These are phyloP conservation scores for Falciphora oryzae DNA, from an alignment of 2,329 filamentous ascomycete species.

Conservation along the genomic window DNA sequence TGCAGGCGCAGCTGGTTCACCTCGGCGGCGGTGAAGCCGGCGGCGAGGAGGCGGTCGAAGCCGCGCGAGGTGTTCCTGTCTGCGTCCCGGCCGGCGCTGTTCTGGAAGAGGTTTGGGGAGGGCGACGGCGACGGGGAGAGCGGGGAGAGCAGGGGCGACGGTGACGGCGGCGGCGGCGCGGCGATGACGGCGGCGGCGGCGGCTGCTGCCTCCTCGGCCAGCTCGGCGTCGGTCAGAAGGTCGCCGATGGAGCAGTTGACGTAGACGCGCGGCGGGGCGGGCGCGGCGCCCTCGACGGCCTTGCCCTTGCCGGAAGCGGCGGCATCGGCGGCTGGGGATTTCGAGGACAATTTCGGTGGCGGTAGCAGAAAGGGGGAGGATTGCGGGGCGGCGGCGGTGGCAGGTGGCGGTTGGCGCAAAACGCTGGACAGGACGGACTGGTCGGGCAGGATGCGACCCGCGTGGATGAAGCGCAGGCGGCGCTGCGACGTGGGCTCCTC, in stretches of 20 bases:
- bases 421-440: constrained; percentile 60
- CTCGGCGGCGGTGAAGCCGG: constrained; percentile 78
- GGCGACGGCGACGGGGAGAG: constrained; percentile 18
- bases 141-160: constrained; percentile 15
- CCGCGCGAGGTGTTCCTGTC: constrained; percentile 53
- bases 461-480: constrained; percentile 82
- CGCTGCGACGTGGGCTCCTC: constrained; percentile 50
- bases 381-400: constrained; percentile 26
- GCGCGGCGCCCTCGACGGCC: constrained; percentile 44
- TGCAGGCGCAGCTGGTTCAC: constrained; percentile 81
- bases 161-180: constrained; percentile 10
- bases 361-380: constrained; percentile 11
- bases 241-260: constrained; percentile 91
- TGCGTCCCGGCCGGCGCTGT: background rate
- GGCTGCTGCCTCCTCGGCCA: constrained; percentile 53
- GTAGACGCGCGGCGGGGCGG: constrained; percentile 58
- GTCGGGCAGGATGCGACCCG: constrained; percentile 81
- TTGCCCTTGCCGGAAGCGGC: constrained; percentile 55
- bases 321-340: background rate
- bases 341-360: constrained; percentile 12
- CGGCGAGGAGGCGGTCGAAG: constrained; percentile 77
- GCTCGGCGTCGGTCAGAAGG: constrained; percentile 60
- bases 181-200: constrained; percentile 30
- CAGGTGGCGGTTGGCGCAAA: constrained; percentile 56
- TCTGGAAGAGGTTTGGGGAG: constrained; percentile 8